These are phyloP conservation scores for Irpex sp. DNA, from an alignment of 1,284 basidiomycete genomes.

Conservation along the genomic window DNA sequence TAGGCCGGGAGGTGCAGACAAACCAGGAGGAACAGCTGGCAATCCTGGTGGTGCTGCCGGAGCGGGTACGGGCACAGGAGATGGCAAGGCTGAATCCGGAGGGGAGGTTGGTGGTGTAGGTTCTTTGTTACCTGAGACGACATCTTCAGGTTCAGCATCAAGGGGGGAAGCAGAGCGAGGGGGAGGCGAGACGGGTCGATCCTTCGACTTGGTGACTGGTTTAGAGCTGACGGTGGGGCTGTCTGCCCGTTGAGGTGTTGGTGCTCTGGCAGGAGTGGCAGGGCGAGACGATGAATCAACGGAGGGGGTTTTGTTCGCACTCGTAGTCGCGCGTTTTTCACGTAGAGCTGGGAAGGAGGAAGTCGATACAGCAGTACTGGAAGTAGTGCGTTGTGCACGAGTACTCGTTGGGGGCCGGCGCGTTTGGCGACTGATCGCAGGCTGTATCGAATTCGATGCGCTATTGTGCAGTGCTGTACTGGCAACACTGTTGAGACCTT, in stretches of 20 bases:
- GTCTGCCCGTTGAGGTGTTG: conserved; percentile 35
- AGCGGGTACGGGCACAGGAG: conserved; percentile 25
- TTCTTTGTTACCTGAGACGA: conserved; percentile 27
- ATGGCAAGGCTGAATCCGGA: conserved; percentile 15
- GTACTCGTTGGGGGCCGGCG: conserved; percentile 18
- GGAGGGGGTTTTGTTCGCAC: conserved; percentile 39
- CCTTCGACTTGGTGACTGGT: conserved; percentile 32
- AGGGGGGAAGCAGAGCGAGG: conserved; percentile 46
- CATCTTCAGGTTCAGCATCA: conserved; percentile 27
- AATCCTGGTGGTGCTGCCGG: conserved; percentile 42
- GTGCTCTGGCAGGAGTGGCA: conserved; percentile 43
- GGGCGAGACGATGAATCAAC: conserved; percentile 61
- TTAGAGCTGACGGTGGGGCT: conserved; percentile 30
- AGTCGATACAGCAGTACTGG: conserved; percentile 9
- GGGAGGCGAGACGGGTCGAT: conserved; percentile 28
- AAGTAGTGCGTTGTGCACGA: conserved; percentile 23
- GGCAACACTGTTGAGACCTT: conserved; percentile 25
- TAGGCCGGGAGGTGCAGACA: conserved; percentile 56
- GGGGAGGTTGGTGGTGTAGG: conserved; percentile 15
- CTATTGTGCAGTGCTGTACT: conserved; percentile 26
- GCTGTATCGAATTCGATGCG: conserved; percentile 15
- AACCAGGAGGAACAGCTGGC: conserved; percentile 35
- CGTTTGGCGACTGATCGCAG: conserved; percentile 21
- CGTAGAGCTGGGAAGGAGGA: conserved; percentile 16
- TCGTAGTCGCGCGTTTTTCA: conserved; percentile 32